Base-by-base conservation (phyloP, 2,329 filamentous ascomycete genomes). In the Pseudocercospora crystallina region DNA sequence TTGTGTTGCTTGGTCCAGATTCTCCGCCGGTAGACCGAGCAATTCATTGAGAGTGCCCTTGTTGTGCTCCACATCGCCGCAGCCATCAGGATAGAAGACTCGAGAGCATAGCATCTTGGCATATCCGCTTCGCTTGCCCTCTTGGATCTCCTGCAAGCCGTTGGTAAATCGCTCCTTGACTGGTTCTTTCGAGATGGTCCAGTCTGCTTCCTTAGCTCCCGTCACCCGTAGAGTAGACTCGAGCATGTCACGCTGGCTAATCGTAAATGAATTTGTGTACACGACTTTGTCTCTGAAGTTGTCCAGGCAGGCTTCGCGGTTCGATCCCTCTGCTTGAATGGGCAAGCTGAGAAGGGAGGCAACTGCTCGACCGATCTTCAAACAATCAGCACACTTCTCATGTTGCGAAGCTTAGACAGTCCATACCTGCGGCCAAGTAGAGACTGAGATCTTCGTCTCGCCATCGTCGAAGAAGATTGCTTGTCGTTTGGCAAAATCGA, bases 241-340 rank as follows among this genome's bases (percentile, higher is more conserved):
- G 47, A 88, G 75, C 72, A 88, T 87, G 8, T 88, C 84, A 9
- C 75, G 73, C 65, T 89, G 85, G 51, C 69, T 81, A 53, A 83
- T 58, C 8, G 70, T 65, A 69, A 86, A 87, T 53, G 79, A 83
- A 5, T 72, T 74, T 8, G 84, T 58, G 58, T 76, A 80, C 1
- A 85, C 61, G 0, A 61, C 56, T 43, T 75, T 73, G 65, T 84
- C 81, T 2, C 70, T 67, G 59, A 72, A 82, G 31, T 65, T 33
- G 13, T 57, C 54, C 2, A 59, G 46, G 12, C 49, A 47, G 29
- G 12, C 41, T 29, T 37, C 40, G 12, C 41, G 39, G 13, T 32
- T 39, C 12, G 15, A 41, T 4, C 46, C 46, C 7, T 52, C 48
- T 11, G 39, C 43, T 13, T 56, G 46, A 36, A 65, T 58, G 0